A percentile compares a stretch with the other conserved stretches of the same genome.
Conservation (phyloP, 2,329 filamentous ascomycete genomes). For the Thelonectria rubi region DNA sequence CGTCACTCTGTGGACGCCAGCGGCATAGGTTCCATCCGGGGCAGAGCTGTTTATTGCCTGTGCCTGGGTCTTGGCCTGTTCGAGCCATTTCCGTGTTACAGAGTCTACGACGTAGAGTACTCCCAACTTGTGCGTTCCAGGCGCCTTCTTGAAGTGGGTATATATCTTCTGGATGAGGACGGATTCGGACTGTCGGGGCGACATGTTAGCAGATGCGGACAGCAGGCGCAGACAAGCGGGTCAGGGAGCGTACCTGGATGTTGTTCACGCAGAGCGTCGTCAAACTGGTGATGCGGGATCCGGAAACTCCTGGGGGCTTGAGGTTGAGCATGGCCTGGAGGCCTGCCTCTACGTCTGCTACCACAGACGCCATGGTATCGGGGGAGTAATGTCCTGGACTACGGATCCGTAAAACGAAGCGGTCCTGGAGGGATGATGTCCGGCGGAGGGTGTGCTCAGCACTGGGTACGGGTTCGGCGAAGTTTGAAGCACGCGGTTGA, state of each 20-base stretch:
- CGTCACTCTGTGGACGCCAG: constrained; percentile 95
- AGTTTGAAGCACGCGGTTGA: constrained; percentile 33
- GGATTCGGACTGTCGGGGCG: constrained; percentile 78
- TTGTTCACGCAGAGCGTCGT: constrained; percentile 89
- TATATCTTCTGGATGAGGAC: constrained; percentile 95
- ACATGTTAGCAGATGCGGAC: constrained; percentile 33
- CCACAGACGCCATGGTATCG: constrained; percentile 76
- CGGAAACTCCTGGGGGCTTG: constrained; percentile 93
- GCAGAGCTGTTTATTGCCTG: constrained; percentile 84
- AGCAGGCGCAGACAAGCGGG: constrained; percentile 1
- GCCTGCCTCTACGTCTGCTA: constrained; percentile 89
- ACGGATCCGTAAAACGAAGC: constrained; percentile 31
- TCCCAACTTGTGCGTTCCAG: constrained; percentile 95
- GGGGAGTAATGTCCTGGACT: constrained; percentile 30
- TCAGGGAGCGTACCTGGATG: constrained; percentile 74
- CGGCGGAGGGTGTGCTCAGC: constrained; percentile 25
- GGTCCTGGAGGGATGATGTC: constrained; percentile 24
- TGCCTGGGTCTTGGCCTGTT: constrained; percentile 87
- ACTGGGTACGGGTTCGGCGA: constrained; percentile 20
- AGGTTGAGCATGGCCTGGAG: constrained; percentile 91
- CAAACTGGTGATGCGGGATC: constrained; percentile 87
- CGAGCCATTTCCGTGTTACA: constrained; percentile 98
- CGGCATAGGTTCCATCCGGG: constrained; percentile 90
- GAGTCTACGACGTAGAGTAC: constrained; percentile 99
- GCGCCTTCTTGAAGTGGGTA: constrained; percentile 95